Evolutionary conservation across 352 stramenopile species (phyloP).

Genomic region (Phytopythium aichiense): DNA sequence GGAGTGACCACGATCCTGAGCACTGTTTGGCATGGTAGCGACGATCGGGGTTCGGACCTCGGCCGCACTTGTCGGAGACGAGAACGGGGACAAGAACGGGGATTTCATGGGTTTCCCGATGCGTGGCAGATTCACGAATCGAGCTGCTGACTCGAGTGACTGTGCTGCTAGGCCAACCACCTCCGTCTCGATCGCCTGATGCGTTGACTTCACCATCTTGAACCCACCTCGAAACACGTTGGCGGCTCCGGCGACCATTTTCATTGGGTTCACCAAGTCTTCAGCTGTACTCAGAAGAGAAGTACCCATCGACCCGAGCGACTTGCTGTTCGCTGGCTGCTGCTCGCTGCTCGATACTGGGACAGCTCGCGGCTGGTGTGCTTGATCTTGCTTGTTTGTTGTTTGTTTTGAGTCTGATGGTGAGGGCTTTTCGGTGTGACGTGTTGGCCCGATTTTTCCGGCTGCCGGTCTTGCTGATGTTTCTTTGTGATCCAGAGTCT

Average conservation of each 20-base stretch:
- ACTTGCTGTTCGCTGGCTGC: not conserved
- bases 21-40: not conserved
- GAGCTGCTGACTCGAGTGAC: constrained; percentile 33
- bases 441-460: not conserved
- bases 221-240: constrained; percentile 15
- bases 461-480: not conserved
- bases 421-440: not conserved
- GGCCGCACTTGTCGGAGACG: not conserved
- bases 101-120: not conserved
- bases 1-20: not conserved
- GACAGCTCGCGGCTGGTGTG: not conserved
- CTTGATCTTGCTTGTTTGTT: not conserved
- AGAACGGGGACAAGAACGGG: not conserved
- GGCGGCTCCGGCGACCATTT: constrained; percentile 25
- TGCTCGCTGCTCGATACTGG: not conserved
- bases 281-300: constrained; percentile 13
- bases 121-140: constrained; percentile 23
- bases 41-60: not conserved
- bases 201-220: constrained; percentile 36
- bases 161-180: constrained; percentile 28
- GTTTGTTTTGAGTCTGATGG: not conserved
- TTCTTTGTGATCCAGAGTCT: too few relatives aligned
- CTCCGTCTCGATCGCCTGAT: constrained; percentile 33
- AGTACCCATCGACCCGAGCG: not conserved
- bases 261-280: constrained; percentile 20